These are phyloP conservation scores for Chlorella sorokiniana DNA, from an alignment of 139 green algal species.

Conservation along the genomic window DNA sequence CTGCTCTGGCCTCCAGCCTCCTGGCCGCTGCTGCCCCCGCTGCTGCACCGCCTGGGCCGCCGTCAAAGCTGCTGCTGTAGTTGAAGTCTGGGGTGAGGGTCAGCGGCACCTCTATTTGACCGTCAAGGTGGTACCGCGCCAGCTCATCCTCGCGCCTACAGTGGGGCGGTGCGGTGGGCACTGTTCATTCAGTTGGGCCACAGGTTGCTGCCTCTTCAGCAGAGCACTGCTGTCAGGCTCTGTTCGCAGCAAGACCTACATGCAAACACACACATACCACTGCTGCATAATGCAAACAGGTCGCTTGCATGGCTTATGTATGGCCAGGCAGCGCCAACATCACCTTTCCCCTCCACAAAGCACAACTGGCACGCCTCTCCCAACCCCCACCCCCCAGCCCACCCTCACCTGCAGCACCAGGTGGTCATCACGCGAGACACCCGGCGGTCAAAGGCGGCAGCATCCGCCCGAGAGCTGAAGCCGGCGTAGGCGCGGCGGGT, in stretches of 20 bases:
- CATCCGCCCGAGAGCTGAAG: background rate
- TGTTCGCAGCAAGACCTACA: no score
- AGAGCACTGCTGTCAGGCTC: no score
- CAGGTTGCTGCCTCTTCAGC: no score
- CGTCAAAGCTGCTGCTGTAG: background rate
- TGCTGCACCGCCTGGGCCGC: background rate
- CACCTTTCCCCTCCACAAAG: no score
- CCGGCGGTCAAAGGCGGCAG: background rate
- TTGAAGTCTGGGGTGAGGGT: background rate
- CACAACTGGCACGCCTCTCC: no score
- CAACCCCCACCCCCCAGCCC: background rate
- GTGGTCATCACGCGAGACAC: background rate
- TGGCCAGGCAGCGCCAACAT: no score
- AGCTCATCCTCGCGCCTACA: background rate
- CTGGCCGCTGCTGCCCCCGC: background rate
- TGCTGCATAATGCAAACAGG: no score
- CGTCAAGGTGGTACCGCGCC: background rate
- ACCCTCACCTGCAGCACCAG: background rate
- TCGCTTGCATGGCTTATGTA: no score
- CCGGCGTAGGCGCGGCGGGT: background rate
- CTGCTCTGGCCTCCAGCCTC: background rate
- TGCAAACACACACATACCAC: no score
- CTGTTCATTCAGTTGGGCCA: background rate
- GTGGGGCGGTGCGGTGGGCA: no score
- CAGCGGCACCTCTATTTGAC: background rate